These are phyloP conservation scores for Breviolum minutum DNA, from an alignment of 73 alveolate genomes.

Conservation along the genomic window DNA sequence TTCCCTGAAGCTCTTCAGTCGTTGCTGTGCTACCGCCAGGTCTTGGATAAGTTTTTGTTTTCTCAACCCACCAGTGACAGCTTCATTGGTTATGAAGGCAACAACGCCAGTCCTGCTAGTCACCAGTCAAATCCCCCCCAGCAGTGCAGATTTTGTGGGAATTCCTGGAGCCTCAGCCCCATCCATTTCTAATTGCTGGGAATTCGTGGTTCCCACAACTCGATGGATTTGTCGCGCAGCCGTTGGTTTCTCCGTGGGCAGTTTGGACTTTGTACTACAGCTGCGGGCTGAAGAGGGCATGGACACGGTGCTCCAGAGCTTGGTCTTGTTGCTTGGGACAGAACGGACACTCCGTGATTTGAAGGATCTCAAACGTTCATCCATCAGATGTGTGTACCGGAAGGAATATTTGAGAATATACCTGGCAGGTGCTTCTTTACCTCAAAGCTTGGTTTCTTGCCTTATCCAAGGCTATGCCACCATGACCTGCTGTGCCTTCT, in stretches of 20 bases:
- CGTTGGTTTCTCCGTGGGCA: not conserved
- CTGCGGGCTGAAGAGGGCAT: constrained; percentile 53
- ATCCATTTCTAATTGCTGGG: not conserved
- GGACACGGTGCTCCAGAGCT: constrained; percentile 67
- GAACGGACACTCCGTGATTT: not conserved
- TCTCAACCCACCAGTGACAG: not conserved
- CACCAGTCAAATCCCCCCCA: not conserved
- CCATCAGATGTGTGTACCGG: too few relatives aligned
- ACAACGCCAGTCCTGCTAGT: not conserved
- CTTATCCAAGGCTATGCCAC: constrained; percentile 14
- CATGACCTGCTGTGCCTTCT: constrained; percentile 38
- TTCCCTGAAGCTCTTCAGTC: constrained; percentile 12
- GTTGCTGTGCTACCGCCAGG: constrained; percentile 41
- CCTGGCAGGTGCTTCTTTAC: not conserved
- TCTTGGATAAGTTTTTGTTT: not conserved
- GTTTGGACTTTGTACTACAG: constrained; percentile 29
- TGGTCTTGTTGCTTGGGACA: constrained; percentile 20
- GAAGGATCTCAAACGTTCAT: too few relatives aligned
- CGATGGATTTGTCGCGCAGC: not conserved
- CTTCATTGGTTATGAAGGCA: not conserved
- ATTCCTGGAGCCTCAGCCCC: not conserved
- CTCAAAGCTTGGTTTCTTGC: not conserved
- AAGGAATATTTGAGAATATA: too few relatives aligned
- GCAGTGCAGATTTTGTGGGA: not conserved
- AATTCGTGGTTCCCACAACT: too few relatives aligned